Evolutionary conservation across 2,329 filamentous ascomycete species (phyloP).

Genomic region (Penicillium thymicola): DNA sequence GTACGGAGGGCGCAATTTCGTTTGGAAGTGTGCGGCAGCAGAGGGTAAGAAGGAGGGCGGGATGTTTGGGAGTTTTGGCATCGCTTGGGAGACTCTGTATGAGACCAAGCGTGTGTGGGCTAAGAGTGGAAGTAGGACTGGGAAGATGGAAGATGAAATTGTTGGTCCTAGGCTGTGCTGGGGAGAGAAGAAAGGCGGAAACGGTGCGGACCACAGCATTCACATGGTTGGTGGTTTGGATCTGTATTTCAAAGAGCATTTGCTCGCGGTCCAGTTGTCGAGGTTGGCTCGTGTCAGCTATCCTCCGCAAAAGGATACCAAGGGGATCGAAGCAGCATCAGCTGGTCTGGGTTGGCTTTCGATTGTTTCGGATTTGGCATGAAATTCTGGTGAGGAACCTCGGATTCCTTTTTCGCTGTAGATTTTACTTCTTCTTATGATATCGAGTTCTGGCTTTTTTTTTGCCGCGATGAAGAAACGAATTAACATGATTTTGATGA

Average conservation of each 20-base stretch:
- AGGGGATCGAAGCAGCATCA: constrained; percentile 9
- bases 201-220: constrained; percentile 12
- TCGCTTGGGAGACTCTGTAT: constrained; percentile 17
- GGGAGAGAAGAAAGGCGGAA: constrained; percentile 15
- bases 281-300: constrained; percentile 11
- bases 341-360: not conserved
- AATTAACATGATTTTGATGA: not conserved
- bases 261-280: constrained; percentile 16
- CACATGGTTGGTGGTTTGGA: constrained; percentile 16
- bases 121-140: constrained; percentile 12
- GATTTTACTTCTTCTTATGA: not conserved
- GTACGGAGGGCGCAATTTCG: constrained; percentile 17
- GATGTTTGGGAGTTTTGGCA: constrained; percentile 8
- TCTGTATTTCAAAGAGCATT: constrained; percentile 17
- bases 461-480: not conserved
- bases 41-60: constrained; percentile 10
- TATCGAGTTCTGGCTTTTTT: not conserved
- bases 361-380: not conserved
- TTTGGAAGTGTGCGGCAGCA: constrained; percentile 13
- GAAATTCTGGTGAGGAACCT: not conserved
- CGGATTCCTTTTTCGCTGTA: not conserved
- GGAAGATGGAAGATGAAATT: constrained; percentile 18
- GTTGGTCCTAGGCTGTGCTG: constrained; percentile 14
- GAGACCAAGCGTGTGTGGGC: constrained; percentile 19
- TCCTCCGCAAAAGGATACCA: constrained; percentile 15